Base-by-base conservation (phyloP, 164 flowering plant genomes). In the Umbilicus rupestris region DNA sequence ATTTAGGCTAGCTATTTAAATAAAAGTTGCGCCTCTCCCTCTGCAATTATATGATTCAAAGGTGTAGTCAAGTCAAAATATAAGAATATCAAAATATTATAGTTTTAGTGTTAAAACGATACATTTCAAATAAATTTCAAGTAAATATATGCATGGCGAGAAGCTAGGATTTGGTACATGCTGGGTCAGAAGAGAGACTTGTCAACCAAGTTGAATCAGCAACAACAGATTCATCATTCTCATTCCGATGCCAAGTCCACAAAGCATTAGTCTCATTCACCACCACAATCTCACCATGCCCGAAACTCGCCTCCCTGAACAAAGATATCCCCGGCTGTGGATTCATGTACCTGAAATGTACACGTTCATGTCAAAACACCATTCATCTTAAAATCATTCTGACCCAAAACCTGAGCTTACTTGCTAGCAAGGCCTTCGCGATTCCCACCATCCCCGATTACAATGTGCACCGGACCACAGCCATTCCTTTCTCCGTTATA, bases 221-320 rank as follows among this genome's bases (percentile, higher is more conserved):
- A 0, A 37, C 74, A 19, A 77, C 73, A 0, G 82, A 39, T 17
- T 60, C 73, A 19, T 76, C 77, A 33, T 89, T 80, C 5, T 84
- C 81, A 55, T 92, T 92, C 63, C 94, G 69, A 39, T 86, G 86
- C 96, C 97, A 92, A 17, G 76, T 70, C 96, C 96, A 92, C 35
- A 39, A 58, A 10, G 94, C 87, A 72, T 83, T 81, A 28, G 68
- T 86, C 50, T 63, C 81, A 69, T 92, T 86, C 68, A 83, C 73
- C 69, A 92, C 81, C 65, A 76, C 70, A 1, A 89, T 46, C 64
- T 50, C 67, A 73, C 92, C 96, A 55, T 89, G 96, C 63, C 97
- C 97, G 49, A 89, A 92, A 71, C 96, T 89, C 3, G 97, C 86
- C 73, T 92, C 96, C 60, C 96, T 82, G 66, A 86, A 87, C 0